phyloP scores from a whole-genome alignment of 129 eudicot species.

The Lactuca sativa region DNA sequence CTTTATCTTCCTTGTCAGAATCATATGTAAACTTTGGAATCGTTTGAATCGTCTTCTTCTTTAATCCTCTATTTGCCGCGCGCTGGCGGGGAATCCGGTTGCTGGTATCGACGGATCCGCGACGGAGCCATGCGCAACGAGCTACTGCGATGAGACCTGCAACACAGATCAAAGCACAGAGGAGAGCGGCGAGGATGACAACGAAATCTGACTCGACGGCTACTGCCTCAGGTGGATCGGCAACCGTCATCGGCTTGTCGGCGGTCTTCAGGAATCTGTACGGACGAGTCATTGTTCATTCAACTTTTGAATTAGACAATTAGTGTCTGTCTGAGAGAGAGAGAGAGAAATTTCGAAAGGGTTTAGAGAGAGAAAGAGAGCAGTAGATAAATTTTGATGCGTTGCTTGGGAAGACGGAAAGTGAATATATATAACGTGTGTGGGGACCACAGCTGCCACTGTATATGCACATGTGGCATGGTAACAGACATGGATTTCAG shows the following conservation, averaged over 20 bases:
- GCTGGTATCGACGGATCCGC: constrained; percentile 8
- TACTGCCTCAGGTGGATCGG: constrained; percentile 36
- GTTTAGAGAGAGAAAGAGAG: neutral
- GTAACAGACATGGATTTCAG: neutral
- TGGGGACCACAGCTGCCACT: neutral
- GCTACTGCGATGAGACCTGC: constrained; percentile 55
- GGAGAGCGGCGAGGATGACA: constrained; percentile 55
- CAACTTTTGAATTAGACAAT: neutral
- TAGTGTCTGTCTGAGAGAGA: neutral
- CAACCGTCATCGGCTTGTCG: constrained; percentile 25
- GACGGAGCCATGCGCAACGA: constrained; percentile 65
- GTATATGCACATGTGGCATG: constrained; percentile 14
- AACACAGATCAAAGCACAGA: constrained; percentile 58
- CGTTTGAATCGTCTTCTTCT: constrained; percentile 23
- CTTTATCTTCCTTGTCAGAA: neutral
- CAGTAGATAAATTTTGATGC: neutral
- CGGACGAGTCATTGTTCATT: constrained; percentile 33
- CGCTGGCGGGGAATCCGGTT: constrained; percentile 2
- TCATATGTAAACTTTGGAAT: constrained; percentile 23
- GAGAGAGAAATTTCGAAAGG: constrained; percentile 18
- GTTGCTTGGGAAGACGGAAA: neutral
- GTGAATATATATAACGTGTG: constrained; percentile 3
- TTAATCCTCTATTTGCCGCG: constrained; percentile 22
- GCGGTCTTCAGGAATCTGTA: constrained; percentile 26
- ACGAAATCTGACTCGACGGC: constrained; percentile 50